Evolutionary conservation across 208 protist species (phyloP).

Genomic region (Acanthamoeba comandoni): DNA sequence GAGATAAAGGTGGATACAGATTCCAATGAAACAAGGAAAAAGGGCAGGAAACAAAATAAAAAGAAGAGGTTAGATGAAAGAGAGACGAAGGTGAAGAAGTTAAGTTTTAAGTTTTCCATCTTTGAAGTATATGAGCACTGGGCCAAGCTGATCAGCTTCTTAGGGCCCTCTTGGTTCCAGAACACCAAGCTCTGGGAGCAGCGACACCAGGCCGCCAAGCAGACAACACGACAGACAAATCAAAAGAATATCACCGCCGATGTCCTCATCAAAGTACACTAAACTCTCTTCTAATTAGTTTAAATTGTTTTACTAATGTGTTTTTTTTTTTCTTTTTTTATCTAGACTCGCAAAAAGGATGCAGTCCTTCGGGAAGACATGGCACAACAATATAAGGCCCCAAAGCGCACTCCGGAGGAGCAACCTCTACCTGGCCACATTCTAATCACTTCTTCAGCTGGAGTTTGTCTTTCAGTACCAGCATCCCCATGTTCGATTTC

Average conservation of each 20-base stretch:
- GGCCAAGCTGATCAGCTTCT: neutral
- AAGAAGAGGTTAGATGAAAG: neutral
- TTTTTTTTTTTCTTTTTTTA: too few species aligned
- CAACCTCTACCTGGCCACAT: too few species aligned
- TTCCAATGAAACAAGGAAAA: neutral
- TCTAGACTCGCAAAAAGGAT: too few species aligned
- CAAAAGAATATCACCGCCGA: neutral
- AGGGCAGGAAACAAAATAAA: neutral
- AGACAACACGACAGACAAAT: neutral
- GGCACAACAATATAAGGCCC: too few species aligned
- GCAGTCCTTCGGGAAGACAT: too few species aligned
- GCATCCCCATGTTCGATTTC: too few species aligned
- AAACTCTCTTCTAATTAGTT: neutral
- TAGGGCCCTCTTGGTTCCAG: conserved; percentile 1
- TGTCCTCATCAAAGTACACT: neutral
- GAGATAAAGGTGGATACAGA: neutral
- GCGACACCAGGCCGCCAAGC: neutral
- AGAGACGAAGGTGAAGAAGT: neutral
- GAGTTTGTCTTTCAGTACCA: too few species aligned
- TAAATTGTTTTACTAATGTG: too few species aligned
- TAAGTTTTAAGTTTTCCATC: neutral
- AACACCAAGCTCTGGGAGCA: neutral
- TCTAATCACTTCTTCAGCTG: too few species aligned
- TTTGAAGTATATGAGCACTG: neutral
- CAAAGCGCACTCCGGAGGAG: too few species aligned